A percentile compares a stretch with the other conserved stretches of the same genome.
Evolutionary conservation across 257 asterid species (phyloP).

Genomic region (Solanum commersonii): DNA sequence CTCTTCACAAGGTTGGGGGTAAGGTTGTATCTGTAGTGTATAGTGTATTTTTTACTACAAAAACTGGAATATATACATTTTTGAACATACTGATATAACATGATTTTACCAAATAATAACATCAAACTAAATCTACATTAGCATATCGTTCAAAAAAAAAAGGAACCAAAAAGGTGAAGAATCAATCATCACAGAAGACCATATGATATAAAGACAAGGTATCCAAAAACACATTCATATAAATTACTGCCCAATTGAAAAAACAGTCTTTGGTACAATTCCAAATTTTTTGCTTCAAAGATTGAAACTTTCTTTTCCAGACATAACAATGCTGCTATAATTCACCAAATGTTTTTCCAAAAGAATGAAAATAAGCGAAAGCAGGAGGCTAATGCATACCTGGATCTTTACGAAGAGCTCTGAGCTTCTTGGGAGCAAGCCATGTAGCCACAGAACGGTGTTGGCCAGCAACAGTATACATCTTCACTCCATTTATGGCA

Average conservation of each 20-base stretch:
- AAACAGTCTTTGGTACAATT: neutral
- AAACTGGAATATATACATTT: neutral
- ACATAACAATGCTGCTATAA: neutral
- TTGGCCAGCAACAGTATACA: constrained; percentile 66
- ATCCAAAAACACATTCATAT: neutral
- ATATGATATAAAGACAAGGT: neutral
- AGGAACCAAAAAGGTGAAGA: neutral
- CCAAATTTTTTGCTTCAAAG: neutral
- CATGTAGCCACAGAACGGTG: constrained; percentile 65
- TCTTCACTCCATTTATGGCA: constrained; percentile 79
- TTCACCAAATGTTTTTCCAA: neutral
- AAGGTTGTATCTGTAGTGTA: neutral
- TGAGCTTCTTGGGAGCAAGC: constrained; percentile 78
- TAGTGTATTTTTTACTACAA: neutral
- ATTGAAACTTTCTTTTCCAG: neutral
- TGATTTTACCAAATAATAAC: neutral
- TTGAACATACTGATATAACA: neutral
- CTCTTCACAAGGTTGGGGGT: neutral
- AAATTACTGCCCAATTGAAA: neutral
- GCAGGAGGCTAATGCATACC: constrained; percentile 13
- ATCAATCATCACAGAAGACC: neutral
- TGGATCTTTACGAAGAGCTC: constrained; percentile 79
- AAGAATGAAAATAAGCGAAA: neutral
- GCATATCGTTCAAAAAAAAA: neutral
- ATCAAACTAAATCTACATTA: neutral